Evolutionary conservation across 2,329 filamentous ascomycete species (phyloP).

Genomic region (Chrysosphaeria jannelii): DNA sequence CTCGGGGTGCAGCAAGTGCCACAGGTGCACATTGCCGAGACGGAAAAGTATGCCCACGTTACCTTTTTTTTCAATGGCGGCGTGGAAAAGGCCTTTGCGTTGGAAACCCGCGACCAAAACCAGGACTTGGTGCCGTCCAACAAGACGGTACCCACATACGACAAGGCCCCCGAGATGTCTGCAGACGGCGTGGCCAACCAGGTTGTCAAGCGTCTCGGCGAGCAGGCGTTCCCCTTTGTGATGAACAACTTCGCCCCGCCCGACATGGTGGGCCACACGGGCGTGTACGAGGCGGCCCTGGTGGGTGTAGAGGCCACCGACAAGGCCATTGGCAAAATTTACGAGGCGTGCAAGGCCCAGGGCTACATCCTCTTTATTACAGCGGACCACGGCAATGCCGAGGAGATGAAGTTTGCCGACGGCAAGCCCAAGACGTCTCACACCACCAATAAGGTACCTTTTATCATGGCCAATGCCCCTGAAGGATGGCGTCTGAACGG

Average conservation of each 20-base stretch:
- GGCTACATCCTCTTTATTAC: conserved; percentile 89
- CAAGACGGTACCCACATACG: conserved; percentile 74
- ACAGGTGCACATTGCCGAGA: conserved; percentile 94
- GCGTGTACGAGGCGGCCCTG: conserved; percentile 84
- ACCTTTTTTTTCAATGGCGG: conserved; percentile 99
- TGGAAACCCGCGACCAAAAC: conserved; percentile 65
- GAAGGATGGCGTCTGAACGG: conserved; percentile 66
- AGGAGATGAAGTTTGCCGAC: conserved; percentile 94
- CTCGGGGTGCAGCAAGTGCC: conserved; percentile 64
- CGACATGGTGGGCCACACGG: conserved; percentile 98
- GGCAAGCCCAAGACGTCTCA: conserved; percentile 95
- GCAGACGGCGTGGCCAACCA: conserved; percentile 71
- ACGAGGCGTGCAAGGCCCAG: conserved; percentile 77
- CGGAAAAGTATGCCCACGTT: conserved; percentile 97
- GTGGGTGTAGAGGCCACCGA: conserved; percentile 65
- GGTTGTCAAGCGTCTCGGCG: conserved; percentile 58
- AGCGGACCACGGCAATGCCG: conserved; percentile 87
- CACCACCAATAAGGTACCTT: conserved; percentile 91
- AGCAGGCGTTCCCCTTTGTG: conserved; percentile 75
- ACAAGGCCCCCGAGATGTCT: conserved; percentile 86
- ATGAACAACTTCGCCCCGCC: conserved; percentile 99
- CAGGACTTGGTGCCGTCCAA: conserved; percentile 63
- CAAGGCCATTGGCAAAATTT: conserved; percentile 75
- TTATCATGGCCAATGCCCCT: conserved; percentile 93
- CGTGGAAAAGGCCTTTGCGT: conserved; percentile 82